Percentiles rank a stretch among this genome's conserved stretches.
These are phyloP conservation scores for Rhododendron griersonianum DNA, from an alignment of 148 eudicot genomes.

Conservation along the genomic window DNA sequence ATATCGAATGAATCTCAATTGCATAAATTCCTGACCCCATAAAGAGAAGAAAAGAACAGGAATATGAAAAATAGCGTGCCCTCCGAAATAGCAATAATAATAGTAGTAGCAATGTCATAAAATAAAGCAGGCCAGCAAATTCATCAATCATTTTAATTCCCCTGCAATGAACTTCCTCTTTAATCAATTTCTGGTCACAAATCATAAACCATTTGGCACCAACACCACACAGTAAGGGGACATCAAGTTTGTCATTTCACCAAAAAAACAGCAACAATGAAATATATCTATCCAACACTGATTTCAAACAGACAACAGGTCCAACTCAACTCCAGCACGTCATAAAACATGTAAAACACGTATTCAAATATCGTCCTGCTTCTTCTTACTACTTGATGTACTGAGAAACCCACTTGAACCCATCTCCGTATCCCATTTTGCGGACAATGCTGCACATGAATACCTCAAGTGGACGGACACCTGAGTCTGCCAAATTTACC, in stretches of 20 bases:
- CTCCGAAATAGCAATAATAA: too few species aligned
- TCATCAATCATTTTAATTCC: not conserved
- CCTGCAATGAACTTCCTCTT: not conserved
- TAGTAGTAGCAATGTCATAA: too few species aligned
- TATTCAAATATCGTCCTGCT: not conserved
- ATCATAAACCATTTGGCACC: slow-evolving; percentile 5
- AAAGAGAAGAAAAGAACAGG: not conserved
- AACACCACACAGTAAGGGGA: not conserved
- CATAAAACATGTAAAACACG: slow-evolving; percentile 9
- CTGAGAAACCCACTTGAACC: slow-evolving; percentile 43
- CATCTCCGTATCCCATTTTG: slow-evolving; percentile 45
- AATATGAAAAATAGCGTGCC: not conserved
- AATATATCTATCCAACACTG: slow-evolving; percentile 17
- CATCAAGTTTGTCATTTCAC: slow-evolving; percentile 14
- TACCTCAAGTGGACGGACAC: slow-evolving; percentile 39
- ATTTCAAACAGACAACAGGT: slow-evolving; percentile 23
- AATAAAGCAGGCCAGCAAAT: not conserved
- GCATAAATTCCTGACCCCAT: not conserved
- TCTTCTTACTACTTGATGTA: slow-evolving; percentile 30
- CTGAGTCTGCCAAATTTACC: slow-evolving; percentile 26
- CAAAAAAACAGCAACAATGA: not conserved
- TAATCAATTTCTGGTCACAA: slow-evolving; percentile 2
- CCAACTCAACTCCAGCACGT: slow-evolving; percentile 21
- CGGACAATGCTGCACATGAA: slow-evolving; percentile 52
- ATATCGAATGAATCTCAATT: not conserved